A percentile compares a stretch with the other conserved stretches of the same genome.
Evolutionary conservation across 139 green algal genomes (phyloP).

Genomic region (Coccomyxa sp.): DNA sequence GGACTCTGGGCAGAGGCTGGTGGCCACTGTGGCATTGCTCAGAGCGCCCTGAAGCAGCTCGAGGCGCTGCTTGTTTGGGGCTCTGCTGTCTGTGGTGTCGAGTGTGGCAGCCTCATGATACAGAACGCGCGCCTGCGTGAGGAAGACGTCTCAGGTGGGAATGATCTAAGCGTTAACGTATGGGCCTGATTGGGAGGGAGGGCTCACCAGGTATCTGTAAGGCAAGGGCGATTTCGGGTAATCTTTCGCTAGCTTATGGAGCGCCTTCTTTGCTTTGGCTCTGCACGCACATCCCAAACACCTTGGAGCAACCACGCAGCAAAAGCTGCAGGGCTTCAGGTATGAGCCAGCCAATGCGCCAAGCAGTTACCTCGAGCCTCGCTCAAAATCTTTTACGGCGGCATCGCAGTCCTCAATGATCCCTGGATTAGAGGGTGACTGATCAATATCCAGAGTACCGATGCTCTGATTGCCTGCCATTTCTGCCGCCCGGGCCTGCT

Average conservation of each 20-base stretch:
- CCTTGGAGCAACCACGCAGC: too few relatives aligned
- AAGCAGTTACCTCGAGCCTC: conserved; percentile 1
- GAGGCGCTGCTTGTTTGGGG: conserved; percentile 21
- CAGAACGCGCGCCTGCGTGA: conserved; percentile 46
- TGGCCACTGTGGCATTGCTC: conserved; percentile 23
- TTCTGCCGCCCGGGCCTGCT: too few relatives aligned
- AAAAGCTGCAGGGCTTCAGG: too few relatives aligned
- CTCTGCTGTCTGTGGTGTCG: conserved; percentile 8
- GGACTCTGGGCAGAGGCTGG: conserved; percentile 38
- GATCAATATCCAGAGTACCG: too few relatives aligned
- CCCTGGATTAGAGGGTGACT: background rate
- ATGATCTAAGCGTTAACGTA: background rate
- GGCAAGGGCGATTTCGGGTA: conserved; percentile 37
- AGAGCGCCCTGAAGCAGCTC: conserved; percentile 46
- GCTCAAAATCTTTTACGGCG: background rate
- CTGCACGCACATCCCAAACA: conserved; percentile 29
- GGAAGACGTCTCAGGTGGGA: background rate
- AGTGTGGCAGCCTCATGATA: conserved; percentile 57
- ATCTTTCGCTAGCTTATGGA: conserved; percentile 42
- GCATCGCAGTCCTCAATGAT: conserved; percentile 1
- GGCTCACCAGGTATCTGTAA: conserved; percentile 50
- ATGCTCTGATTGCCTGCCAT: too few relatives aligned
- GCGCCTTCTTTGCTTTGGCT: conserved; percentile 50
- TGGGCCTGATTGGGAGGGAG: background rate
- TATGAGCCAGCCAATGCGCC: background rate